These are phyloP conservation scores for Cyberlindnera americana DNA, from an alignment of 805 yeast genomes.

Conservation along the genomic window DNA sequence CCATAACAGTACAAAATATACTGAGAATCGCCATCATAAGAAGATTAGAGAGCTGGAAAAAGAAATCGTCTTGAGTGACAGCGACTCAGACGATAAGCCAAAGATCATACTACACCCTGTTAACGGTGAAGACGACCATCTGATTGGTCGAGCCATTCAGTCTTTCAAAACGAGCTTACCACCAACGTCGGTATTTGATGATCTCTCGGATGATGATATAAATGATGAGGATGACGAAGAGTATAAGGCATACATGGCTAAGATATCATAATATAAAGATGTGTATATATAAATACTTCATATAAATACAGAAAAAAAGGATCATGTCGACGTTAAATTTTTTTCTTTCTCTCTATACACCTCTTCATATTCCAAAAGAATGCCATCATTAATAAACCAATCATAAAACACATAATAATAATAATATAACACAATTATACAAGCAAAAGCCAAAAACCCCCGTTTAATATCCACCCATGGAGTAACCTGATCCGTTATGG, in stretches of 20 bases:
- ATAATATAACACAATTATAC: not conserved
- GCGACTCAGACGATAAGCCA: conserved; percentile 16
- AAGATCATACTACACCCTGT: conserved; percentile 26
- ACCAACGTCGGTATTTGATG: conserved; percentile 37
- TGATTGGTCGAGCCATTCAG: conserved; percentile 23
- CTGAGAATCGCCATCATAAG: not conserved
- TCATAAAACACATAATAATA: not conserved
- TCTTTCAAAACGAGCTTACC: conserved; percentile 34
- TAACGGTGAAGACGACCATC: conserved; percentile 25
- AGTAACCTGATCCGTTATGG: not conserved
- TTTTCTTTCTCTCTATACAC: too few relatives aligned
- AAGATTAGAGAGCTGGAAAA: conserved; percentile 14
- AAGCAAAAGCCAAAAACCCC: not conserved
- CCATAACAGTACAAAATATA: conserved; percentile 12
- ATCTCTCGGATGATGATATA: conserved; percentile 16
- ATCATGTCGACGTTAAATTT: too few relatives aligned
- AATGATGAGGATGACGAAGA: conserved; percentile 10
- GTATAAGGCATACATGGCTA: conserved; percentile 7
- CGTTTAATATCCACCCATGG: conserved; percentile 2
- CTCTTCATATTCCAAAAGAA: too few relatives aligned
- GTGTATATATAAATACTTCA: not conserved
- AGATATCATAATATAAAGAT: not conserved
- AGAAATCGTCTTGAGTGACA: conserved; percentile 26
- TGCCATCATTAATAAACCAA: too few relatives aligned
- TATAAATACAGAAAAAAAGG: too few relatives aligned